Evolutionary conservation across 192 early-diverging fungal genomes (phyloP).

Genomic region (Paraglomus brasilianum): DNA sequence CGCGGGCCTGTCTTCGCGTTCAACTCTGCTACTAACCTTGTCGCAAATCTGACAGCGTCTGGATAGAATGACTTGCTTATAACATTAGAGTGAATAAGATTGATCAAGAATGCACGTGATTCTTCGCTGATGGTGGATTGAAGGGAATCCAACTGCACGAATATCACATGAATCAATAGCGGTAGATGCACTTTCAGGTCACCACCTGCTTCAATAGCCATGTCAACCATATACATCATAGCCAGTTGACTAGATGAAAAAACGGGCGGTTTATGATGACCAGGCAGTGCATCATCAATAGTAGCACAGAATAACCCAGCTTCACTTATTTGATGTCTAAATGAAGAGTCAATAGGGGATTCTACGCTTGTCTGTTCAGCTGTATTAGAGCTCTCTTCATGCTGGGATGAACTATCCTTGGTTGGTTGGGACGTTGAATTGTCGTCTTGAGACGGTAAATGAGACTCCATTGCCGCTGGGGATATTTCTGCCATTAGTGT

Average conservation of each 20-base stretch:
- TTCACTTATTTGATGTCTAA: background rate
- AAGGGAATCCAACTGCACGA: constrained; percentile 81
- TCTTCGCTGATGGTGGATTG: constrained; percentile 78
- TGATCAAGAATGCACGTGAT: constrained; percentile 67
- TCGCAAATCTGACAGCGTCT: constrained; percentile 46
- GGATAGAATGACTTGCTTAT: constrained; percentile 59
- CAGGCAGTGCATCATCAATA: constrained; percentile 64
- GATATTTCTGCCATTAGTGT: constrained; percentile 64
- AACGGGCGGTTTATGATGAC: constrained; percentile 61
- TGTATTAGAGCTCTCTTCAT: constrained; percentile 4
- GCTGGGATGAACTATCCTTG: constrained; percentile 34
- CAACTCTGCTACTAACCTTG: constrained; percentile 46
- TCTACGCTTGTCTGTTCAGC: background rate
- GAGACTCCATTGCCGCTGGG: constrained; percentile 70
- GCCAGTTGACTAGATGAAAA: constrained; percentile 78
- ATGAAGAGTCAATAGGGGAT: constrained; percentile 8
- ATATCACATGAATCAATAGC: constrained; percentile 68
- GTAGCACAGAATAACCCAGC: constrained; percentile 43
- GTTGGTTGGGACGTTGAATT: constrained; percentile 32
- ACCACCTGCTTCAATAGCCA: constrained; percentile 70
- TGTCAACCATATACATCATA: constrained; percentile 75
- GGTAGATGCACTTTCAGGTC: constrained; percentile 67
- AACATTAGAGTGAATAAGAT: constrained; percentile 73
- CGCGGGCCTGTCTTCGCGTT: constrained; percentile 70
- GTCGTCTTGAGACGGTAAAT: constrained; percentile 54